Evolutionary conservation across 352 stramenopile genomes (phyloP).

Genomic region (Phytopythium cucurbitacearum): DNA sequence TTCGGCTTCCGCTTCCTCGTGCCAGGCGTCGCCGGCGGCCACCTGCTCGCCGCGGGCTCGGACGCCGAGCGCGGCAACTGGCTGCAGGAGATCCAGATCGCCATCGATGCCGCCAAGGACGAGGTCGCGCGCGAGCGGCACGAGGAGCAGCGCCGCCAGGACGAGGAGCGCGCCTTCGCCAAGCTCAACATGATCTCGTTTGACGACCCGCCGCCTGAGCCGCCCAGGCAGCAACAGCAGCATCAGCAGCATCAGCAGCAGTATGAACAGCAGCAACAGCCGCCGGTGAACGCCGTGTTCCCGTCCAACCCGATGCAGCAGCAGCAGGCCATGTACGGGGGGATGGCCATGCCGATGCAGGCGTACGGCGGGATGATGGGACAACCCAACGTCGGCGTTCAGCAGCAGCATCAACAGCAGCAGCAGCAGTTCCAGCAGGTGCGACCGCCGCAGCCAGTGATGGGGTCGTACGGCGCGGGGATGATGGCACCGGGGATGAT

Average conservation of each 20-base stretch:
- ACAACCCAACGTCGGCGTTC: neutral
- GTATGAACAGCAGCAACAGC: neutral
- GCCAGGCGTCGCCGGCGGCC: constrained; percentile 48
- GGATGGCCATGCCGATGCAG: constrained; percentile 6
- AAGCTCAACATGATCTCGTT: constrained; percentile 83
- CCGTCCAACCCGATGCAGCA: constrained; percentile 12
- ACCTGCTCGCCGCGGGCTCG: constrained; percentile 47
- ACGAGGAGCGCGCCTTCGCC: constrained; percentile 58
- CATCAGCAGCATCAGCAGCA: constrained; percentile 9
- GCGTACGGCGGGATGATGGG: neutral
- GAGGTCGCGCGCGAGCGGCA: constrained; percentile 34
- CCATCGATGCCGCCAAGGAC: constrained; percentile 39
- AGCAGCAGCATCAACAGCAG: neutral
- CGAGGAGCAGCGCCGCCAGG: constrained; percentile 45
- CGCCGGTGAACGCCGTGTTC: constrained; percentile 1
- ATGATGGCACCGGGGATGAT: constrained; percentile 8
- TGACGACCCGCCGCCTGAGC: constrained; percentile 27
- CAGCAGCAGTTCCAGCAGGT: constrained; percentile 23
- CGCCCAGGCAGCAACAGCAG: constrained; percentile 13
- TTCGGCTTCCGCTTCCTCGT: constrained; percentile 68
- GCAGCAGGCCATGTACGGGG: constrained; percentile 5
- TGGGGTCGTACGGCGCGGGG: neutral
- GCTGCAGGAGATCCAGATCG: constrained; percentile 73
- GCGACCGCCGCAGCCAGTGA: constrained; percentile 31
- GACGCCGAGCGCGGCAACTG: constrained; percentile 77